Evolutionary conservation across 2,329 filamentous ascomycete species (phyloP).

Genomic region (Torrubiella hemipterigena): DNA sequence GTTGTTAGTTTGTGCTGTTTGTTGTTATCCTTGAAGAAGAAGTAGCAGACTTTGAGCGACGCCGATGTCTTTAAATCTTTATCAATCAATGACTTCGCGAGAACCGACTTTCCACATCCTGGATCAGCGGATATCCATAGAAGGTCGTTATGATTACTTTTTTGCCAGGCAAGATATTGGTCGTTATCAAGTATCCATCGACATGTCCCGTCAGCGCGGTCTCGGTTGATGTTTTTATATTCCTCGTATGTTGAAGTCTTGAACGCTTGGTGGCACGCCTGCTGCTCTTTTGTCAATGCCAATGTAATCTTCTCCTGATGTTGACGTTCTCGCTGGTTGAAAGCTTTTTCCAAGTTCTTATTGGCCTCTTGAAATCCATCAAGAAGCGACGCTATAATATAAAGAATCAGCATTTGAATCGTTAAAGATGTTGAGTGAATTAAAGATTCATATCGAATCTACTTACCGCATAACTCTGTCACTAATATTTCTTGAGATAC

Average conservation of each 20-base stretch:
- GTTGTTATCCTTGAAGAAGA: constrained; percentile 31
- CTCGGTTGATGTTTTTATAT: constrained; percentile 18
- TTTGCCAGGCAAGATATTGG: constrained; percentile 14
- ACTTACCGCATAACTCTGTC: not conserved
- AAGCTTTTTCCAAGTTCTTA: not conserved
- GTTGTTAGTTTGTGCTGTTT: constrained; percentile 13
- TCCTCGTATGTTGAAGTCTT: constrained; percentile 15
- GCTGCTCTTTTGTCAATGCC: not conserved
- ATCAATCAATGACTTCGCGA: constrained; percentile 24
- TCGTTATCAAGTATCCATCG: constrained; percentile 17
- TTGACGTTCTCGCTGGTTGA: not conserved
- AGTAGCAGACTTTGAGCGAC: constrained; percentile 18
- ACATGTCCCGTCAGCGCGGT: constrained; percentile 17
- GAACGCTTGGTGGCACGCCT: constrained; percentile 13
- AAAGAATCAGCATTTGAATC: no score
- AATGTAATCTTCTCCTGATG: not conserved
- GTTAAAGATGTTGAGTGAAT: no score
- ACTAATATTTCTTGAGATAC: not conserved
- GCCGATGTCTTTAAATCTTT: not conserved
- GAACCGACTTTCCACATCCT: constrained; percentile 31
- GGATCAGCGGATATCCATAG: constrained; percentile 30
- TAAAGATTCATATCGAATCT: no score
- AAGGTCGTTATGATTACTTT: constrained; percentile 12
- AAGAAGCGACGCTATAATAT: no score
- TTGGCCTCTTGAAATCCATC: no score